Evolutionary conservation across 208 protist species (phyloP).

Genomic region (Crithidia bombi): DNA sequence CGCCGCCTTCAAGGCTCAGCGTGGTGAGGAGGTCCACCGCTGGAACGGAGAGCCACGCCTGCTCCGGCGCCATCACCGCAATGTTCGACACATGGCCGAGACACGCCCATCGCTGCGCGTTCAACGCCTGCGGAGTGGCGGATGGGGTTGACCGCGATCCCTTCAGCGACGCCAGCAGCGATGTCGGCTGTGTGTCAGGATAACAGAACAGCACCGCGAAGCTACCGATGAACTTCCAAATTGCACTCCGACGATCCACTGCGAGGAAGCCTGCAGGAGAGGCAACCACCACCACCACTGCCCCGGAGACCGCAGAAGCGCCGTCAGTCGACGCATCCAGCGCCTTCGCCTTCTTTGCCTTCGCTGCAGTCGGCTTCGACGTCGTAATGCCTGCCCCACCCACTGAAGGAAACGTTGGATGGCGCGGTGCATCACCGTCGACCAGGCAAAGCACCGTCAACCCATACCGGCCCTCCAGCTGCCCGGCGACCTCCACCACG

Average conservation of each 20-base stretch:
- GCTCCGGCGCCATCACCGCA: conserved; percentile 37
- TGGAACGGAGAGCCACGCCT: conserved; percentile 23
- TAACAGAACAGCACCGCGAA: conserved; percentile 31
- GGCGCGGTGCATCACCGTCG: conserved; percentile 10
- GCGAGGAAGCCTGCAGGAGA: conserved; percentile 52
- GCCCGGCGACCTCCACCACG: conserved; percentile 23
- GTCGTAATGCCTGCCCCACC: background rate
- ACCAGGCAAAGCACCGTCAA: conserved; percentile 34
- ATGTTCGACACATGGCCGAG: conserved; percentile 50
- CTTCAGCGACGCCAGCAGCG: conserved; percentile 12
- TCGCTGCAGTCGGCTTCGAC: background rate
- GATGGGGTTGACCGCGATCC: conserved; percentile 2
- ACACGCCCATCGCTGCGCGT: conserved; percentile 60
- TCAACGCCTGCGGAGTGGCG: conserved; percentile 11
- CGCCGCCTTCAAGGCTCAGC: conserved; percentile 4
- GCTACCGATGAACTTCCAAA: conserved; percentile 76
- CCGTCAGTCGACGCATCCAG: conserved; percentile 2
- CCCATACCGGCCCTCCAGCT: conserved; percentile 39
- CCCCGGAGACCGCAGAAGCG: conserved; percentile 8
- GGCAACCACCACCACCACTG: conserved; percentile 44
- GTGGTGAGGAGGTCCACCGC: conserved; percentile 27
- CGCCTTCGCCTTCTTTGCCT: conserved; percentile 9
- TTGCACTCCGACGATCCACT: conserved; percentile 61
- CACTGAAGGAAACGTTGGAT: conserved; percentile 22
- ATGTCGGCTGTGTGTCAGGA: background rate